phyloP scores from a whole-genome alignment of 2,329 filamentous ascomycete genomes.

The Alternaria conjuncta region DNA sequence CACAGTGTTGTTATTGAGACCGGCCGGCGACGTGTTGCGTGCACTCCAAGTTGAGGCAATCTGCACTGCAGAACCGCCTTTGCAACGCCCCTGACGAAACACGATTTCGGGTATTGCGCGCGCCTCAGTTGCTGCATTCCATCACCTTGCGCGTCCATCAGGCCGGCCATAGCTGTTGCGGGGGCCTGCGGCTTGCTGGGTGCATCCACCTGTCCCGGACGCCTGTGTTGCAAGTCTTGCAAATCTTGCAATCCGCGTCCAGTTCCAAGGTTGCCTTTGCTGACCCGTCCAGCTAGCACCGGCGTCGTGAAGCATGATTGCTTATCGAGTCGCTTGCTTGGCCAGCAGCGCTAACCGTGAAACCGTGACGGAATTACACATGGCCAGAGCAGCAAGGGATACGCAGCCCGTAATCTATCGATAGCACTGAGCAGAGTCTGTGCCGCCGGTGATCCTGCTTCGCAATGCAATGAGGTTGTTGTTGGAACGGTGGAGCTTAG shows the following conservation, averaged over 20 bases:
- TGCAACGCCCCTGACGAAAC: slow-evolving; percentile 46
- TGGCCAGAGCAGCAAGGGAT: slow-evolving; percentile 31
- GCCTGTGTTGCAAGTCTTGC: slow-evolving; percentile 22
- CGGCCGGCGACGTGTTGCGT: slow-evolving; percentile 33
- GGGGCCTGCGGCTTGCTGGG: slow-evolving; percentile 13
- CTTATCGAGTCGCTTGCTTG: slow-evolving; percentile 39
- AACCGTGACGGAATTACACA: slow-evolving; percentile 32
- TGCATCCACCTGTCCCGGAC: slow-evolving; percentile 23
- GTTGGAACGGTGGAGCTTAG: slow-evolving; percentile 18
- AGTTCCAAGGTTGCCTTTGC: slow-evolving; percentile 16
- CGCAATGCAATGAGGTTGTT: slow-evolving; percentile 17
- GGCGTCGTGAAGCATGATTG: slow-evolving; percentile 28
- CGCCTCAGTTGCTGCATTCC: slow-evolving; percentile 21
- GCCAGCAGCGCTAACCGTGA: slow-evolving; percentile 40
- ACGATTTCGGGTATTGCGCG: slow-evolving; percentile 36
- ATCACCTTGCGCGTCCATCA: slow-evolving; percentile 12
- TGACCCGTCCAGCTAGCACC: slow-evolving; percentile 24
- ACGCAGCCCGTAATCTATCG: slow-evolving; percentile 29
- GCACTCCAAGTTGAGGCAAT: slow-evolving; percentile 47
- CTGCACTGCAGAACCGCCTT: slow-evolving; percentile 46
- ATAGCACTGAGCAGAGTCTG: slow-evolving; percentile 23
- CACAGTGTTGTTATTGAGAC: slow-evolving; percentile 17
- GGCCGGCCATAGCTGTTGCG: slow-evolving; percentile 1
- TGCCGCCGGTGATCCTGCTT: slow-evolving; percentile 32
- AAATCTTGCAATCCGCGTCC: slow-evolving; percentile 16